A percentile compares a stretch with the other conserved stretches of the same genome.
These are phyloP conservation scores for Scheffersomyces insectosa DNA, from an alignment of 1,139 yeast genomes.

Conservation along the genomic window DNA sequence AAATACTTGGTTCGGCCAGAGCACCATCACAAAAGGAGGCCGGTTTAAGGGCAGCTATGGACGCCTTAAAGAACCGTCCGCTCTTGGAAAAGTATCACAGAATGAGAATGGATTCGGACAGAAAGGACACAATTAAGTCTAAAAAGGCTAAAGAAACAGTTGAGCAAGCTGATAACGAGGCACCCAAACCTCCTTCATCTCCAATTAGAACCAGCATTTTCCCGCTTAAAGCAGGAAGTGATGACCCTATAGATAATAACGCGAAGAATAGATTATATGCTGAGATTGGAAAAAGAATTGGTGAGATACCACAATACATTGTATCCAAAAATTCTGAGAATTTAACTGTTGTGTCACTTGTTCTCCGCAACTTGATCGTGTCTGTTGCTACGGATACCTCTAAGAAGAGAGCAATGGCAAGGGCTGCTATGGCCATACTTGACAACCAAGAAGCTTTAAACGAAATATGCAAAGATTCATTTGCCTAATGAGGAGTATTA, in stretches of 20 bases:
- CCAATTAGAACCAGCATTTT: constrained; percentile 10
- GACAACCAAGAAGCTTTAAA: constrained; percentile 31
- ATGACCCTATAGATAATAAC: constrained; percentile 29
- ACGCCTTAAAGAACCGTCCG: constrained; percentile 59
- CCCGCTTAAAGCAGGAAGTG: constrained; percentile 31
- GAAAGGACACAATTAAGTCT: constrained; percentile 38
- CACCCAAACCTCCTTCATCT: background rate
- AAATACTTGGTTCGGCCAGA: constrained; percentile 54
- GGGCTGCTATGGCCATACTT: constrained; percentile 49
- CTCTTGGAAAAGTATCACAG: constrained; percentile 65
- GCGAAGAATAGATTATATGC: constrained; percentile 49
- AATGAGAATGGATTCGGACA: constrained; percentile 62
- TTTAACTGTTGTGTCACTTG: constrained; percentile 36
- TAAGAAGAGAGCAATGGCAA: constrained; percentile 45
- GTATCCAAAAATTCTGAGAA: constrained; percentile 30
- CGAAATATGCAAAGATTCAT: constrained; percentile 12
- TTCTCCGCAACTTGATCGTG: constrained; percentile 34
- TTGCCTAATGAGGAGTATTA: too few relatives aligned
- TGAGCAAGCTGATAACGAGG: background rate
- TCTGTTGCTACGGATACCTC: constrained; percentile 43
- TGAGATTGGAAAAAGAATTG: constrained; percentile 37
- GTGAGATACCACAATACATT: constrained; percentile 43
- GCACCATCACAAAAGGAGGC: constrained; percentile 68
- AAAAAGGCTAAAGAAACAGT: constrained; percentile 4
- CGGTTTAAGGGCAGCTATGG: constrained; percentile 70